Base-by-base conservation (phyloP, 2,329 filamentous ascomycete genomes). In the Drechmeria coniospora region DNA sequence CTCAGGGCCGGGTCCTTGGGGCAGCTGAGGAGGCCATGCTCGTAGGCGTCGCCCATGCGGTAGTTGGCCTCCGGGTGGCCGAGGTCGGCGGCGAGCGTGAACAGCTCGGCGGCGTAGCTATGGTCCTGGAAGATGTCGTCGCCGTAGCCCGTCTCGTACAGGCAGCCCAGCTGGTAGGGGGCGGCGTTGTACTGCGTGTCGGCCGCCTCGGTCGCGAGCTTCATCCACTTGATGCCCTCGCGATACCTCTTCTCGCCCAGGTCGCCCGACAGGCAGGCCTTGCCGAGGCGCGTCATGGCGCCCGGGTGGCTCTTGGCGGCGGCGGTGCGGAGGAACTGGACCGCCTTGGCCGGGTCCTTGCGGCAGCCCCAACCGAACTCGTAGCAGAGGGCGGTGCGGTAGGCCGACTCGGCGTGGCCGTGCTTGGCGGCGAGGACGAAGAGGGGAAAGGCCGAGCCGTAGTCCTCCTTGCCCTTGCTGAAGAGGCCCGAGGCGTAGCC, bases 351-450 rank as follows among this genome's bases (percentile, higher is more conserved):
- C 32, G 80, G 79, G 45, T 94, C 84, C 45, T 83, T 83, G 32
- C 83, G 75, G 44, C 79, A 92, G 22, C 90, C 90, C 90, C 90
- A 98, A 36, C 86, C 90, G 53, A 94, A 95, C 53, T 98, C 90
- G 57, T 95, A 95, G 59, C 86, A 94, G 31, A 98, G 64, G 11
- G 80, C 90, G 28, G 87, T 79, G 30, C 90, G 79, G 54, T 94
- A 98, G 20, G 78, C 86, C 31, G 90, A 90, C 59, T 98, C 90
- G 26, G 90, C 84, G 51, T 98, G 90, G 18, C 90, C 90, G 55
- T 94, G 90, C 57, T 95, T 98, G 44, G 82, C 87, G 7, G 90
- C 90, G 11, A 90, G 72, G 21, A 93, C 68, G 48, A 98, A 98
- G 17, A 95, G 71, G 7, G 83, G 79, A 47, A 95, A 95, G 0